phyloP scores from a whole-genome alignment of 2,329 filamentous ascomycete species.

The Golovinomyces cichoracearum region DNA sequence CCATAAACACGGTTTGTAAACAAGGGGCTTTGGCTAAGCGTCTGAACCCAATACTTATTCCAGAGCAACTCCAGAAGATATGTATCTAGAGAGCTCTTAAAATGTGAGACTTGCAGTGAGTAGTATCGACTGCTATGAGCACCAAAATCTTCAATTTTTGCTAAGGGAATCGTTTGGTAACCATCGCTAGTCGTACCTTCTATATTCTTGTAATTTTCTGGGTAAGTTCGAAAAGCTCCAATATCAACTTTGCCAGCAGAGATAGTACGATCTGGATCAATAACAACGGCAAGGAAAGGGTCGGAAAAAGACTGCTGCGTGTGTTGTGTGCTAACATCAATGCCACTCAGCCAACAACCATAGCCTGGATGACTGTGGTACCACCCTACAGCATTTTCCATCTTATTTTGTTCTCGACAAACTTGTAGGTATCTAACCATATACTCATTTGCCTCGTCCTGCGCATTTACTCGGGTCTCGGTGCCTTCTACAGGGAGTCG shows the following conservation, averaged over 20 bases:
- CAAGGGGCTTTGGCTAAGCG: slow-evolving; percentile 68
- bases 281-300: slow-evolving; percentile 83
- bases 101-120: slow-evolving; percentile 69
- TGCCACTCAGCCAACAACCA: slow-evolving; percentile 90
- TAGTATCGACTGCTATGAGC: slow-evolving; percentile 83
- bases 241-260: slow-evolving; percentile 86
- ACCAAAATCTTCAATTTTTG: slow-evolving; percentile 86
- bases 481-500: slow-evolving; percentile 87
- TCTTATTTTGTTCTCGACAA: slow-evolving; percentile 48
- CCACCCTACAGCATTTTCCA: slow-evolving; percentile 91
- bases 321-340: slow-evolving; percentile 72
- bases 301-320: slow-evolving; percentile 68
- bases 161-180: slow-evolving; percentile 59
- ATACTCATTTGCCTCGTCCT: slow-evolving; percentile 90
- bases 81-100: slow-evolving; percentile 74
- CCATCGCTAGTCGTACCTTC: slow-evolving; percentile 25
- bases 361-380: slow-evolving; percentile 96
- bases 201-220: slow-evolving; percentile 40
- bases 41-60: slow-evolving; percentile 99
- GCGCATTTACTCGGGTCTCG: slow-evolving; percentile 92
- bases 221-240: slow-evolving; percentile 81
- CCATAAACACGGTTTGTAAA: slow-evolving; percentile 82
- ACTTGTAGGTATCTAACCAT: slow-evolving; percentile 63
- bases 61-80: slow-evolving; percentile 70
- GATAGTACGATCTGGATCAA: slow-evolving; percentile 88